Base-by-base conservation (phyloP, 2,329 filamentous ascomycete genomes). In the Hypocrella siamensis region DNA sequence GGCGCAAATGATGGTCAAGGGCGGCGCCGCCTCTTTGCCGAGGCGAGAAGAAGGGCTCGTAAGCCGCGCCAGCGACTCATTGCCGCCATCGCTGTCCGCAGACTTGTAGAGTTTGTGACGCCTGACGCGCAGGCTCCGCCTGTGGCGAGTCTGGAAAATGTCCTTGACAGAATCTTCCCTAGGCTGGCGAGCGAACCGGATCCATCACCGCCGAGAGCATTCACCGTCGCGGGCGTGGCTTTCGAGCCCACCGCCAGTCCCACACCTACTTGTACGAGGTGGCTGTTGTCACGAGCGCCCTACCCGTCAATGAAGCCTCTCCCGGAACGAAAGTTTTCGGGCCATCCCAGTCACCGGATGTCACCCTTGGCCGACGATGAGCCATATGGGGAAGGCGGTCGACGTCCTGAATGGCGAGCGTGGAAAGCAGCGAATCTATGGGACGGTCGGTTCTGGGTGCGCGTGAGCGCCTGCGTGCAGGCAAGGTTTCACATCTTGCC, bases 371-470 rank as follows among this genome's bases (percentile, higher is more conserved):
- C 12, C 8, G 19, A 21, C 11, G 32, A 28, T 5, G 5, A 11
- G 3, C n/a, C 29, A 11, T 33, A 34, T 8, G 38, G 35, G 19
- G 34, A 37, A 17, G 11, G 31, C 5, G 28, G 19, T 12, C 39
- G 38, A 6, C 35, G 35, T 18, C 28, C 19, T 11, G 31, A 35
- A 19, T 43, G 58, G 52, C 36, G 42, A 7, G 43, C 41, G 17
- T 57, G 52, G 51, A 51, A 46, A 28, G 45, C 40, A 15, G 40
- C 45, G 10, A 46, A 47, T 29, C 46, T 66, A 33, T 79, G 63
- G 54, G 74, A 79, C 46, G 67, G 70, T 0, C 67, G 74, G 3
- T 78, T 65, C 49, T 79, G 74, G 74, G 49, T 76, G 12, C 57
- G 61, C 12, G 34, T 72, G 8, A 49, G 51, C 15, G 51, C 58